A percentile compares a stretch with the other conserved stretches of the same genome.
Evolutionary conservation across 2,329 filamentous ascomycete genomes (phyloP).

Genomic region (Curvularia sp.): DNA sequence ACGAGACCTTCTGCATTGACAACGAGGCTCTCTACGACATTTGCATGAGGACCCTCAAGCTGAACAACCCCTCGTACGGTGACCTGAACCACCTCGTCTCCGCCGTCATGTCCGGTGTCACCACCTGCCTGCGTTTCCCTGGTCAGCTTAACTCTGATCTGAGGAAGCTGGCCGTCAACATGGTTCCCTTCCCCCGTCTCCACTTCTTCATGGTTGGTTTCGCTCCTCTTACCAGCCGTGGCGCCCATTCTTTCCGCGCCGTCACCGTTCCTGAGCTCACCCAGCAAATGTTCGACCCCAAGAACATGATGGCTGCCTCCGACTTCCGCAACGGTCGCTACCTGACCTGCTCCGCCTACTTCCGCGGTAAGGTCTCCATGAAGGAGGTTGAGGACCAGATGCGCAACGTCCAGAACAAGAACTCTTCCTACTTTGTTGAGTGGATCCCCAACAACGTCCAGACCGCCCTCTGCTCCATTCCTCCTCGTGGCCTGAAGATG

Average conservation of each 20-base stretch:
- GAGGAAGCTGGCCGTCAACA: constrained; percentile 99
- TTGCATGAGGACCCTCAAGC: constrained; percentile 99
- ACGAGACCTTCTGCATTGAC: constrained; percentile 99
- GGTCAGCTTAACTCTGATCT: constrained; percentile 99
- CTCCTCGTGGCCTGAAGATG: constrained; percentile 98
- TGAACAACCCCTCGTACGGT: constrained; percentile 97
- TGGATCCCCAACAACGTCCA: constrained; percentile 99
- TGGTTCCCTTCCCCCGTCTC: constrained; percentile 99
- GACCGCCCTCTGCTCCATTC: constrained; percentile 98
- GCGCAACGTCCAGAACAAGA: constrained; percentile 99
- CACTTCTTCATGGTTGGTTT: constrained; percentile 99
- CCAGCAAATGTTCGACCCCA: constrained; percentile 99
- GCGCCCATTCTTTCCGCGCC: constrained; percentile 93
- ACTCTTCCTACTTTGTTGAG: constrained; percentile 99
- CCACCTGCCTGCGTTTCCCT: constrained; percentile 98
- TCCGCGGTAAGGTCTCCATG: constrained; percentile 99
- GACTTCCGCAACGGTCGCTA: constrained; percentile 99
- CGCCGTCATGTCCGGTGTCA: constrained; percentile 99
- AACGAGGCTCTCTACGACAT: constrained; percentile 99
- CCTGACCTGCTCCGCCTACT: constrained; percentile 99
- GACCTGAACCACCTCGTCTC: constrained; percentile 99
- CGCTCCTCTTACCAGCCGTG: constrained; percentile 93
- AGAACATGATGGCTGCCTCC: constrained; percentile 99
- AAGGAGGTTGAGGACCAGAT: constrained; percentile 99
- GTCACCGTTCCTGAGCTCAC: constrained; percentile 97